Conservation (phyloP, 805 yeast genomes). For the Wickerhamomyces chaumierensis region DNA sequence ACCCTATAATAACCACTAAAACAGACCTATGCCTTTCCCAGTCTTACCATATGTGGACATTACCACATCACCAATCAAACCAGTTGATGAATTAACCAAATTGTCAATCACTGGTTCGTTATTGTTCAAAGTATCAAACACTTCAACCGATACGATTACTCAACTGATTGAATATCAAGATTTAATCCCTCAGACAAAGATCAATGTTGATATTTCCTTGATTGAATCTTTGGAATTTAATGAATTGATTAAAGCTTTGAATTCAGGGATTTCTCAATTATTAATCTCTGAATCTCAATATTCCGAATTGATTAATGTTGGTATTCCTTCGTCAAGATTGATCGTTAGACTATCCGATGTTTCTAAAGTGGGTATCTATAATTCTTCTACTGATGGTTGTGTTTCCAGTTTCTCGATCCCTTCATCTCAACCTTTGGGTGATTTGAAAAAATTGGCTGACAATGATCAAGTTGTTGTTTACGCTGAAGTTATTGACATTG, state of each 20-base stretch:
- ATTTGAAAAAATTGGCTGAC: constrained; percentile 10
- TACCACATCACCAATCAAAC: constrained; percentile 3
- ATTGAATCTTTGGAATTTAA: constrained; percentile 20
- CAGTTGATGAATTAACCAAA: constrained; percentile 3
- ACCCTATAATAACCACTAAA: too few relatives aligned
- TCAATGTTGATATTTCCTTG: constrained; percentile 17
- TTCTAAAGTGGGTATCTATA: too few relatives aligned
- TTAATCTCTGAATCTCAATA: constrained; percentile 25
- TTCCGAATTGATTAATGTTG: constrained; percentile 19
- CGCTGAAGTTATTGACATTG: constrained; percentile 6
- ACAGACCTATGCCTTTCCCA: constrained; percentile 24
- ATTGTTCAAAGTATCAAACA: constrained; percentile 15
- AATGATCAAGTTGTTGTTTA: constrained; percentile 13
- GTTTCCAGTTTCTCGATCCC: constrained; percentile 12
- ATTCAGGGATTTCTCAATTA: constrained; percentile 45
- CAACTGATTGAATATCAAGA: constrained; percentile 5
- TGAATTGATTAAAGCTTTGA: constrained; percentile 43
- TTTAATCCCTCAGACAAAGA: constrained; percentile 8
- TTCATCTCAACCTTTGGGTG: constrained; percentile 12
- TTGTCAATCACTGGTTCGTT: constrained; percentile 19
- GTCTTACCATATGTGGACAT: constrained; percentile 23
- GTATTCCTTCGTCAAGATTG: constrained; percentile 30
- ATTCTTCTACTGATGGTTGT: too few relatives aligned
- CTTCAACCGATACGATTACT: constrained; percentile 10
- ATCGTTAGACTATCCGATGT: constrained; percentile 3